Evolutionary conservation across 495 filamentous ascomycete genomes (phyloP), one percentile per base, ranked within the genome.

Genomic region (Trichocladium uniseriatum): DNA sequence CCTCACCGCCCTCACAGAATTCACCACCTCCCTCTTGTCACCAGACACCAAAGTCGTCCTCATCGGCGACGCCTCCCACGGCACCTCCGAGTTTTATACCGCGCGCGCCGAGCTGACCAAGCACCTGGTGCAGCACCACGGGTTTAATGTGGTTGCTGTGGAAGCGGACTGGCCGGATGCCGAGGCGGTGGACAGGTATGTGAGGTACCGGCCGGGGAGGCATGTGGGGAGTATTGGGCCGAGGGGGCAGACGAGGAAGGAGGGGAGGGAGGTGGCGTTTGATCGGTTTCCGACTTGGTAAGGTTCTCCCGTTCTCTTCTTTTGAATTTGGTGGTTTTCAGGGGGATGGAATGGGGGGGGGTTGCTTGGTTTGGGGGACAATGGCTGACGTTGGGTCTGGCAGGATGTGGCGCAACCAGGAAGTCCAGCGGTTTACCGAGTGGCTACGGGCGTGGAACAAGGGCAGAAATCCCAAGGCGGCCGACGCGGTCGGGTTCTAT

Each of bases 81-180:
- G 78, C 24, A 80, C 78, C 2, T 80, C 75, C 1, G 78, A 81
- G 52, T 81, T 79, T 63, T 81, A 79, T 60, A 35, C 59, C 24
- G 74, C 73, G 5, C 73, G 78, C 14, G 75, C 76, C 16, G 70
- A 72, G 34, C 74, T 81, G 48, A 79, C 78, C 4, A 71, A 78
- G 48, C 68, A 70, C 38, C 59, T 79, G 9, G 71, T 81, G 51
- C 47, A 68, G 14, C 43, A 68, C 21, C 77, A 81, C 52, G 77
- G 75, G 34, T 79, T 72, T 63, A 79, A 65, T 20, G 72, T 77
- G 44, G 69, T 81, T 3, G 77, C 76, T 22, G 61, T 76, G 10
- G 78, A 81, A 58, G 76, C 76, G 3, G 78, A 81, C 61, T 80
- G 76, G 77, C 77, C 78, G 6, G 78, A 81, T 45, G 74, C 75